Conservation (phyloP, 2,329 filamentous ascomycete species). For the Cephalotrichum gorgonifer region DNA sequence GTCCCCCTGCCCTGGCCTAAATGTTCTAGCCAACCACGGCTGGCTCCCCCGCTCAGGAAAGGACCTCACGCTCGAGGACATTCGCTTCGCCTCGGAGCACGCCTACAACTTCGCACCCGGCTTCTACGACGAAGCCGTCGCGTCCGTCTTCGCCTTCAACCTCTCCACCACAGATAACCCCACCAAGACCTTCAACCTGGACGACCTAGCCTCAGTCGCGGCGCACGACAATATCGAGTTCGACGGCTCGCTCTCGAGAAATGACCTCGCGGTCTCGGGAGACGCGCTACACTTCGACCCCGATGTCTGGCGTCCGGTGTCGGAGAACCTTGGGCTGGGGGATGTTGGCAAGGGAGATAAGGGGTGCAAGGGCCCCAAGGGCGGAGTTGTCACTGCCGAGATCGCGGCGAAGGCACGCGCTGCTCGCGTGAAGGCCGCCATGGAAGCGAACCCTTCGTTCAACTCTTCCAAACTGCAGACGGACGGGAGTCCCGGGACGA, state of each 20-base stretch:
- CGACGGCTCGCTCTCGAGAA: conserved; percentile 17
- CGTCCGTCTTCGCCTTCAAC: conserved; percentile 8
- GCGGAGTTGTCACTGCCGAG: conserved; percentile 14
- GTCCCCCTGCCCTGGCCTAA: conserved; percentile 2
- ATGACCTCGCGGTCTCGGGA: conserved; percentile 14
- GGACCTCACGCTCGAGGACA: conserved; percentile 10
- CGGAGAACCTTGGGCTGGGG: background rate
- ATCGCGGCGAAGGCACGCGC: conserved; percentile 13
- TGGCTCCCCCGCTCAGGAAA: conserved; percentile 14
- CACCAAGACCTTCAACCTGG: background rate
- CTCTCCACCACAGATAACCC: conserved; percentile 9
- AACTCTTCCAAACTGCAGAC: background rate
- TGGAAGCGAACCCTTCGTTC: background rate
- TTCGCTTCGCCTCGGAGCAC: conserved; percentile 10
- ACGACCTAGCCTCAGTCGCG: background rate
- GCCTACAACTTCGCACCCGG: conserved; percentile 10
- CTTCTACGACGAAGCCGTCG: conserved; percentile 6
- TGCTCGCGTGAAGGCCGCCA: background rate
- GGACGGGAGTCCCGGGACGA: background rate
- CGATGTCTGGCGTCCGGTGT: conserved; percentile 14
- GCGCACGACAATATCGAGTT: conserved; percentile 14
- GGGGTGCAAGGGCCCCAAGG: conserved; percentile 9
- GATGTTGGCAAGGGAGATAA: no score
- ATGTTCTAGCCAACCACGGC: conserved; percentile 17
- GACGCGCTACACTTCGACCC: conserved; percentile 17